Evolutionary conservation across 2,329 filamentous ascomycete genomes (phyloP).

Genomic region (Fusarium agapanthi): DNA sequence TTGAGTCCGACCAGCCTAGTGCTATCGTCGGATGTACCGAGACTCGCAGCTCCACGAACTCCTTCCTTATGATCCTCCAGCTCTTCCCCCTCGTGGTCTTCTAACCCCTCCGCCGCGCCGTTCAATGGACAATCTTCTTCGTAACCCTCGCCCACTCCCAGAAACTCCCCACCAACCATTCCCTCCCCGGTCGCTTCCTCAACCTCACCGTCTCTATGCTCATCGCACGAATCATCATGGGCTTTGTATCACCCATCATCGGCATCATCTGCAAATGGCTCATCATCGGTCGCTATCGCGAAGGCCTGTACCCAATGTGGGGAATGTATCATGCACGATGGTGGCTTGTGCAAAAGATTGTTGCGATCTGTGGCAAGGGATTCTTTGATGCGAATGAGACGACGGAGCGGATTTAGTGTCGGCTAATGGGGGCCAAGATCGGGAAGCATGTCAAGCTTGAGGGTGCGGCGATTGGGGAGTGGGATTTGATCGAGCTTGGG

Average conservation of each 20-base stretch:
- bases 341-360: conserved; percentile 16
- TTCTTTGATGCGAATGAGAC: neutral
- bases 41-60: neutral
- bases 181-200: neutral
- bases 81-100: neutral
- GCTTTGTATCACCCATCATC: neutral
- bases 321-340: conserved; percentile 9
- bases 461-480: neutral
- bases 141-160: neutral
- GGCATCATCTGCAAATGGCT: conserved; percentile 3
- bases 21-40: neutral
- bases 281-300: neutral
- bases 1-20: fast-evolving
- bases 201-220: neutral
- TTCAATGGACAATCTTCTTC: conserved; percentile 15
- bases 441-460: neutral
- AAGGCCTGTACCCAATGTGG: conserved; percentile 3
- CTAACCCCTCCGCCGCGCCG: neutral
- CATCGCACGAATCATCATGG: neutral
- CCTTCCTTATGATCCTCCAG: neutral
- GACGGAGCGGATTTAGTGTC: neutral
- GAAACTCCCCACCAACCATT: neutral
- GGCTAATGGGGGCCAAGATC: neutral
- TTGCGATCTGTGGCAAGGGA: neutral
- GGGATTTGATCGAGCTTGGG: neutral